A percentile compares a stretch with the other conserved stretches of the same genome.
Conservation (phyloP, 805 yeast genomes). For the Candida michaelii region DNA sequence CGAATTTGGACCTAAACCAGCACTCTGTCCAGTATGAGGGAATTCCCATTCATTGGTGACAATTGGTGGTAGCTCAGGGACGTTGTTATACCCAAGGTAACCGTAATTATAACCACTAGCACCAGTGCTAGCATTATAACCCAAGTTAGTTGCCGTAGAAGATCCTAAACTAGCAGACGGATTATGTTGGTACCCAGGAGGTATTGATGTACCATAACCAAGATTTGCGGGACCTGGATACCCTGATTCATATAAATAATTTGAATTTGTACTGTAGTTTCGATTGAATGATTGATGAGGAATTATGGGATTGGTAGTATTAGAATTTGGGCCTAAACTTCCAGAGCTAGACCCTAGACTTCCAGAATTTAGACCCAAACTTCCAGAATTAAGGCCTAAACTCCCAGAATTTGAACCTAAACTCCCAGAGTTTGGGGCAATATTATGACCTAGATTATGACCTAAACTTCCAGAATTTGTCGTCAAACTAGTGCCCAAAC, state of each 20-base stretch:
- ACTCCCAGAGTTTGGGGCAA: background rate
- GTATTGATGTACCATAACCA: background rate
- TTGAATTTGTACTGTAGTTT: background rate
- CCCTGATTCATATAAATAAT: slow-evolving; percentile 3
- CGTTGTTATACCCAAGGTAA: background rate
- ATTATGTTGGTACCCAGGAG: background rate
- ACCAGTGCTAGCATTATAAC: slow-evolving; percentile 1
- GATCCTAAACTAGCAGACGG: background rate
- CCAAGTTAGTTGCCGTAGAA: background rate
- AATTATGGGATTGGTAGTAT: background rate
- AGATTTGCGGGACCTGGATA: background rate
- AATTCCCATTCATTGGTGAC: slow-evolving; percentile 9
- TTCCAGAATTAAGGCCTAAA: background rate
- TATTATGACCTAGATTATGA: no score
- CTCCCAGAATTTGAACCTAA: background rate
- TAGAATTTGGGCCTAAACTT: background rate
- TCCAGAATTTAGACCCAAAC: background rate
- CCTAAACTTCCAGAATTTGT: no score
- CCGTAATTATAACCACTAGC: background rate
- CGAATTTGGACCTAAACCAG: no score
- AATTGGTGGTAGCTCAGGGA: slow-evolving; percentile 10
- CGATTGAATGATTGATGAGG: no score
- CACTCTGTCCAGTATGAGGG: no score
- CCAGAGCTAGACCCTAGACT: background rate
- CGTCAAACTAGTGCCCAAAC: background rate